Evolutionary conservation across 108 stramenopile genomes (phyloP).

Genomic region (Nannochloropsis gaditana): DNA sequence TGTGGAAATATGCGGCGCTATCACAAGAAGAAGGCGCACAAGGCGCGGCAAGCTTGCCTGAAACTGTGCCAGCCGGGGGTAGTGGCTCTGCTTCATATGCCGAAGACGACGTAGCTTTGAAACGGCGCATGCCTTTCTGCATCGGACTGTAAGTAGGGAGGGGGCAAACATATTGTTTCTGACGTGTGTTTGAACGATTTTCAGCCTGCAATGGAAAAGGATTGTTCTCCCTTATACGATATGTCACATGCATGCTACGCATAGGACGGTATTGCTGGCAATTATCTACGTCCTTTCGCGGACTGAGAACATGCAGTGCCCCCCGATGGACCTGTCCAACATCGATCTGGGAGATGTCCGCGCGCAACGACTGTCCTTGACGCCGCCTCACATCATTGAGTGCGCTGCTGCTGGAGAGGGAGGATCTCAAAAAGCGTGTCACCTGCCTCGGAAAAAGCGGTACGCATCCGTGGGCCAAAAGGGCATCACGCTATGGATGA

Average conservation of each 20-base stretch:
- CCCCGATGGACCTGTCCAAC: conserved; percentile 32
- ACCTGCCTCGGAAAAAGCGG: conserved; percentile 71
- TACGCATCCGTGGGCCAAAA: conserved; percentile 87
- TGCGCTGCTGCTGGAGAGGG: conserved; percentile 78
- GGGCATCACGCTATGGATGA: conserved; percentile 97
- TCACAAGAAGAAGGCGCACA: background rate
- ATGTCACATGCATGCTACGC: background rate
- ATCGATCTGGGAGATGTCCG: conserved; percentile 72
- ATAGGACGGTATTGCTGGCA: conserved; percentile 45
- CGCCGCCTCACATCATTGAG: conserved; percentile 96
- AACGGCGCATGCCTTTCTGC: conserved; percentile 52
- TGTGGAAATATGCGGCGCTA: background rate
- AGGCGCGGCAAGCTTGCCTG: background rate
- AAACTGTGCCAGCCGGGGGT: background rate
- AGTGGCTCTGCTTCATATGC: background rate
- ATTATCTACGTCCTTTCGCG: conserved; percentile 48
- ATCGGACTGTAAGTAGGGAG: conserved; percentile 28
- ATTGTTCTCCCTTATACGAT: too few relatives aligned
- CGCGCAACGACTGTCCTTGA: conserved; percentile 62
- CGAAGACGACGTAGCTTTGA: conserved; percentile 27
- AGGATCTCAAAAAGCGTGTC: conserved; percentile 84
- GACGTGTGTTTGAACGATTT: too few relatives aligned
- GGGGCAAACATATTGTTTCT: too few relatives aligned
- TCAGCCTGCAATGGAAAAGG: too few relatives aligned
- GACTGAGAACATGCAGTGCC: conserved; percentile 10